Base-by-base conservation (phyloP, 2,329 filamentous ascomycete genomes). In the Hypoxylon sp. region DNA sequence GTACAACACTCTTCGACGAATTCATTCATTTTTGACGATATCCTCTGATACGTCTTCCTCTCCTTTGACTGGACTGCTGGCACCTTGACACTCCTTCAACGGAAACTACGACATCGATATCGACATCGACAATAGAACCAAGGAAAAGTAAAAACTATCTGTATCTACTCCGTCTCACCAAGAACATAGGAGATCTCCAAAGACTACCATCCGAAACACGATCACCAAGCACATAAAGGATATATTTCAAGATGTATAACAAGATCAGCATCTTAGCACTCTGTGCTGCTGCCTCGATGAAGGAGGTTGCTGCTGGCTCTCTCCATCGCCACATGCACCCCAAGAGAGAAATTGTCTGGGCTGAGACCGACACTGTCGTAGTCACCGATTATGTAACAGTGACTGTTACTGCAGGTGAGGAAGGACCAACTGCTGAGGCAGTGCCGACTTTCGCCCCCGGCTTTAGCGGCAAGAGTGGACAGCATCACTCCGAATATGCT, bases 191-290 rank as follows among this genome's bases (percentile, higher is more conserved):
- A 48, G n/a, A 48, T 39, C 17, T 22, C 46, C 24, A 14, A 52
- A 58, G 5, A 58, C 31, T 31, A 50, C 58, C 26, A 31, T 59
- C 35, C 42, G 42, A 60, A 13, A 59, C 19, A 47, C 48, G 11
- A 26, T 31, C 47, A 35, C 53, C 29, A 66, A 70, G 59, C 46
- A 22, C 44, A 3, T 17, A 39, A 9, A 57, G 57, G 19, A 62
- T 59, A 33, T 31, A 64, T 48, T 10, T 44, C 62, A 76, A 60
- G 39, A 79, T 79, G 77, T 71, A 76, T 67, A 67, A 73, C 63
- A 79, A 79, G 70, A 59, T 73, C 42, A 74, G 73, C 63, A 61
- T 78, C 52, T 66, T 77, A 54, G 77, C 77, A 58, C 74, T 78
- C 50, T 75, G 72, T 66, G 77, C 76, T 69, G 75, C 73, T 24